Evolutionary conservation across 257 asterid genomes (phyloP).

Genomic region (Ilex asprella): DNA sequence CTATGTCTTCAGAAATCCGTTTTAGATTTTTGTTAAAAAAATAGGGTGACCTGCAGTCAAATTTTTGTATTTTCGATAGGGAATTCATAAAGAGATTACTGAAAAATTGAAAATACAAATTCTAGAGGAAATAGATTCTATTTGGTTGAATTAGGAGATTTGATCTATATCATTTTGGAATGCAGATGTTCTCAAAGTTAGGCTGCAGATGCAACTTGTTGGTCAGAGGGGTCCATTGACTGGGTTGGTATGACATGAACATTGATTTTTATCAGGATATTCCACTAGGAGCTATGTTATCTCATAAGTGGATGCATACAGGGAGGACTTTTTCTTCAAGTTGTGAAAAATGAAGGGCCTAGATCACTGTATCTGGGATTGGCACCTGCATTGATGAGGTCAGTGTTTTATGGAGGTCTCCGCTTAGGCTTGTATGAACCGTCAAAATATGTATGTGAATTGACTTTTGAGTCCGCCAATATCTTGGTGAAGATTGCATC

Average conservation of each 20-base stretch:
- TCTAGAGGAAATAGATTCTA: neutral
- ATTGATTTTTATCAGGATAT: neutral
- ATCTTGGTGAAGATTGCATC: conserved; percentile 94
- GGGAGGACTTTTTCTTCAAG: conserved; percentile 73
- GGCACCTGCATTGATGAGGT: conserved; percentile 91
- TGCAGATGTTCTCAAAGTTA: conserved; percentile 93
- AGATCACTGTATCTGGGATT: conserved; percentile 84
- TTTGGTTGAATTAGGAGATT: conserved; percentile 7
- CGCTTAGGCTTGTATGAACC: conserved; percentile 99
- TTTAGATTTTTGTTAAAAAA: too few species aligned
- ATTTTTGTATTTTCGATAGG: neutral
- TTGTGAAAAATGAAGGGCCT: conserved; percentile 67
- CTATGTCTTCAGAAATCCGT: neutral
- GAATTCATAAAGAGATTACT: neutral
- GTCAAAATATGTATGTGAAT: conserved; percentile 81
- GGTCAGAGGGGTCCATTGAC: conserved; percentile 87
- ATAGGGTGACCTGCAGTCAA: neutral
- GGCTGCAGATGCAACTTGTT: conserved; percentile 98
- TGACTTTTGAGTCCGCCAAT: conserved; percentile 99
- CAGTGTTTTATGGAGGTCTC: conserved; percentile 99
- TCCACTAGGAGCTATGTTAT: conserved; percentile 8
- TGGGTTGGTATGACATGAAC: conserved; percentile 65
- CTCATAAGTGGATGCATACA: conserved; percentile 23
- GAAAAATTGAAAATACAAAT: neutral
- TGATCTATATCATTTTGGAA: conserved; percentile 23